Base-by-base conservation (phyloP, 2,329 filamentous ascomycete genomes). In the Curvularia lunata region DNA sequence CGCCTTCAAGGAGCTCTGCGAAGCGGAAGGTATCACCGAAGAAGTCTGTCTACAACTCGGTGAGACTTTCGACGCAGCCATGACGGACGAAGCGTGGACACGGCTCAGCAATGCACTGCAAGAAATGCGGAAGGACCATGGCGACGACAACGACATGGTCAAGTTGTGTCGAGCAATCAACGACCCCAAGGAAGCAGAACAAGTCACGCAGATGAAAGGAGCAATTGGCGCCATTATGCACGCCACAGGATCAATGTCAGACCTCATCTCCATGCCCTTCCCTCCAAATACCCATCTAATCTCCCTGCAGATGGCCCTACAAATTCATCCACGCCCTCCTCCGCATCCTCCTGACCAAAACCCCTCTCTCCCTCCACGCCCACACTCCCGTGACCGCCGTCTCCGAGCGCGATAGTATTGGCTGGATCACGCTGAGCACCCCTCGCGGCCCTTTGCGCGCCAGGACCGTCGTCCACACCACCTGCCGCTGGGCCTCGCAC, bases 61-160 rank as follows among this genome's bases (percentile, higher is more conserved):
- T 5, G 53, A 62, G 30, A 62, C 59, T 7, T 62, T 59, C 32
- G 59, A 62, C 49, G 59, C 59, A 19, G 59, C 59, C 41, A 62
- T 62, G 59, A 54, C 59, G 8, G 59, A 62, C 32, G 59, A 62
- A 21, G 59, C 59, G 12, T 62, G 59, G 59, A 25, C 30, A 37
- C 50, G 59, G 25, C 56, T 62, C 25, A 57, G 53, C 32, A 53
- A 57, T 34, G 59, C 56, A 25, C 34, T 59, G 12, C 32, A 62
- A 28, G 56, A 48, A 30, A 57, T 62, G 50, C 59, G 43, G 27
- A 54, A 27, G 7, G 59, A 62, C 27, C 56, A 62, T 18, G 59
- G 59, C 10, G 50, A 54, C 16, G 55, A 58, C 28, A 16, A 58
- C 7, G 52, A 54, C 9, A 54, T 61, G 16, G 55, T 58, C 27